Conservation (phyloP, 352 stramenopile species). For the Phytophthora gonapodyides region DNA sequence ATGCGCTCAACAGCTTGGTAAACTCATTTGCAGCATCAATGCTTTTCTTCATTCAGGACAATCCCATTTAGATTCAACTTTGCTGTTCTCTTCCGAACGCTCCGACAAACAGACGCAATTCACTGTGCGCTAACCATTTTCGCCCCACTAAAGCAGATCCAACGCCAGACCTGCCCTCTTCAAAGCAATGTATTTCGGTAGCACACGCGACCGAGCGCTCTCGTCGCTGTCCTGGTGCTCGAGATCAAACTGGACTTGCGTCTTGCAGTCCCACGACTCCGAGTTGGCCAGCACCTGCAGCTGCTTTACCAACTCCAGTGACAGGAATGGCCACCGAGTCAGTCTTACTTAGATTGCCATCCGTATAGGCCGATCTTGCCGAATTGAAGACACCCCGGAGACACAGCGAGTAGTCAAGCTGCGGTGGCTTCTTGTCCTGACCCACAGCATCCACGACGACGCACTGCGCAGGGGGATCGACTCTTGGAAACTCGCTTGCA, state of each 20-base stretch:
- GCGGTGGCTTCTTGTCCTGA: neutral
- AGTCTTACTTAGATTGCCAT: no score
- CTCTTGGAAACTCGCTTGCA: neutral
- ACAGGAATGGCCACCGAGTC: neutral
- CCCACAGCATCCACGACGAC: neutral
- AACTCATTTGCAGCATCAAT: no score
- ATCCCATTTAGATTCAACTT: no score
- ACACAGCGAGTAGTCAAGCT: constrained; percentile 1
- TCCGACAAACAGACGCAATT: no score
- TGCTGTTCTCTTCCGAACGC: no score
- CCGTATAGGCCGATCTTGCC: no score
- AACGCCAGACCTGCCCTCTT: neutral
- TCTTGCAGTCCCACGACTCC: constrained; percentile 1
- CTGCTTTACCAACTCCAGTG: neutral
- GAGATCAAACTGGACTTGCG: constrained; percentile 2
- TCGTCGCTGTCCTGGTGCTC: neutral
- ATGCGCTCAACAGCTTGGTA: no score
- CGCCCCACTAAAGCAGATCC: no score
- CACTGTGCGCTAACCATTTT: no score
- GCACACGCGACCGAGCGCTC: neutral
- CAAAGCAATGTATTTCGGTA: neutral
- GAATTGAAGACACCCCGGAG: neutral
- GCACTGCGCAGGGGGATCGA: neutral
- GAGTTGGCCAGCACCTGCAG: neutral
- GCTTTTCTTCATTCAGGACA: no score